A percentile compares a stretch with the other conserved stretches of the same genome.
These are phyloP conservation scores for Coccinonectria pachysandricola DNA, from an alignment of 2,329 filamentous ascomycete genomes.

Conservation along the genomic window DNA sequence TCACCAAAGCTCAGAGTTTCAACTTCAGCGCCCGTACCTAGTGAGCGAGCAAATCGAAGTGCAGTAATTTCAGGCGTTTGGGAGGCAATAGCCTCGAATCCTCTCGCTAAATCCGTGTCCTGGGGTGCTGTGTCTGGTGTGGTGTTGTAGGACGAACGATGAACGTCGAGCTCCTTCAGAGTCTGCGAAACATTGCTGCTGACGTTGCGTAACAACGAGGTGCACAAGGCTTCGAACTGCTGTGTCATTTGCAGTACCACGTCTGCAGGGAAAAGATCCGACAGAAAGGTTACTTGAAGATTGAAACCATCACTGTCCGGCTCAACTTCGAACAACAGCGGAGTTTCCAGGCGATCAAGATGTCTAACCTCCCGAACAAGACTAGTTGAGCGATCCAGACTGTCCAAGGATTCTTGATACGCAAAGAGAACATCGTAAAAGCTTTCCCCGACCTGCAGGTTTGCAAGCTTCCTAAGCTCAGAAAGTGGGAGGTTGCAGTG, in stretches of 20 bases:
- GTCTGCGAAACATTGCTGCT: conserved; percentile 6
- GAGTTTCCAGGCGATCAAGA: conserved; percentile 65
- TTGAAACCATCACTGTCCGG: conserved; percentile 37
- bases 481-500: conserved; percentile 54
- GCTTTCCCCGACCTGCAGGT: conserved; percentile 40
- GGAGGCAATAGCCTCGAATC: conserved; percentile 44
- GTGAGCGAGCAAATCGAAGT: conserved; percentile 48
- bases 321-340: conserved; percentile 65
- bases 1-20: conserved; percentile 50
- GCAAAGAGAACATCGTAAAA: conserved; percentile 74
- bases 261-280: conserved; percentile 36
- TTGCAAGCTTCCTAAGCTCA: conserved; percentile 56
- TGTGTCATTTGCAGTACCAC: conserved; percentile 47
- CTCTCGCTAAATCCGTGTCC: conserved; percentile 34
- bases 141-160: conserved; percentile 40
- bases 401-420: conserved; percentile 64
- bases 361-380: conserved; percentile 47
- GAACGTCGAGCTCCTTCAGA: conserved; percentile 15
- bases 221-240: conserved; percentile 49
- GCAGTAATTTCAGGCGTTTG: conserved; percentile 45
- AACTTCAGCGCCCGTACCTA: conserved; percentile 13
- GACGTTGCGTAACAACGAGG: conserved; percentile 20
- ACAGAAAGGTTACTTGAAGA: conserved; percentile 39
- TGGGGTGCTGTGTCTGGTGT: conserved; percentile 23
- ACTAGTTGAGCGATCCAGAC: conserved; percentile 21